phyloP scores from a whole-genome alignment of 106 monocot species.

The Allium fistulosum region DNA sequence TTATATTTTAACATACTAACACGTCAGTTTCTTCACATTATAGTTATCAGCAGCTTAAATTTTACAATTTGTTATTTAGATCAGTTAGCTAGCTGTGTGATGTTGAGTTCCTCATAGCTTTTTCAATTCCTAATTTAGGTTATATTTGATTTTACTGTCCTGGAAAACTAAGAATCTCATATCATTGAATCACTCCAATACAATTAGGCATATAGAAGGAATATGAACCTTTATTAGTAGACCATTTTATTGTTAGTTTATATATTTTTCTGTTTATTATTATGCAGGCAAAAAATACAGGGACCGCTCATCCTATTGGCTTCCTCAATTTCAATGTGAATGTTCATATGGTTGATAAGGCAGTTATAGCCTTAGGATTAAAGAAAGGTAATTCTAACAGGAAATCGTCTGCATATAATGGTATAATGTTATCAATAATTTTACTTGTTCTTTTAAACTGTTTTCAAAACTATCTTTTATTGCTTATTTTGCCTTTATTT shows the following conservation, averaged over 20 bases:
- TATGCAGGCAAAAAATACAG: conserved; percentile 36
- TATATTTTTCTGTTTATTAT: not conserved
- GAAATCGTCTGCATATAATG: conserved; percentile 25
- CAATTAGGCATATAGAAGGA: too few species aligned
- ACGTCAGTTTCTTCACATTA: too few species aligned
- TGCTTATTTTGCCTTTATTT: too few species aligned
- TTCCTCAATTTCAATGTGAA: conserved; percentile 23
- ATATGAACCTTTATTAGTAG: not conserved
- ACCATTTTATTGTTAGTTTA: not conserved
- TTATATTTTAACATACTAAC: too few species aligned
- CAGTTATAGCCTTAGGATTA: conserved; percentile 37
- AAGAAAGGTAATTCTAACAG: conserved; percentile 22
- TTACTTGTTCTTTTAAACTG: not conserved
- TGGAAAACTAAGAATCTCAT: too few species aligned
- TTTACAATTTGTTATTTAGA: too few species aligned
- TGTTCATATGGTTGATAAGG: conserved; percentile 58
- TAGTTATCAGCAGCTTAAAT: too few species aligned
- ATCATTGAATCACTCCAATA: too few species aligned
- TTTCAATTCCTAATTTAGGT: too few species aligned
- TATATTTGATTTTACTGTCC: too few species aligned
- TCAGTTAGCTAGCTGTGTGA: too few species aligned
- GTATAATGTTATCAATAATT: conserved; percentile 12
- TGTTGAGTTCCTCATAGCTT: too few species aligned
- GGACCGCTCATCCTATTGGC: conserved; percentile 4
- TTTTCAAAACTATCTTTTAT: not conserved